These are phyloP conservation scores for Trypanosoma lewisi DNA, from an alignment of 208 protist species.

Conservation along the genomic window DNA sequence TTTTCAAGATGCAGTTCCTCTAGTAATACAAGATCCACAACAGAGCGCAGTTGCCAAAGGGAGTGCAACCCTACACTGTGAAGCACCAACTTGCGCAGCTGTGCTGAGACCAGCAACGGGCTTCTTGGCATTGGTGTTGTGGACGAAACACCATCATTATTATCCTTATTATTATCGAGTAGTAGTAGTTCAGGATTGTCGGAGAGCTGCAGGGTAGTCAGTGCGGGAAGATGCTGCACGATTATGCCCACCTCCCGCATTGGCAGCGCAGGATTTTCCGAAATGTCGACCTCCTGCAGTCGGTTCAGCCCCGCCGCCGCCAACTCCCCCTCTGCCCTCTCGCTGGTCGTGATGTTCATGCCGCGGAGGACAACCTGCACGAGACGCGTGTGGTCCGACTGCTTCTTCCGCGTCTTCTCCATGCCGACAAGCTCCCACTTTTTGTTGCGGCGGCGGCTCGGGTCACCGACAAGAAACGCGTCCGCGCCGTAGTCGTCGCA, in stretches of 20 bases:
- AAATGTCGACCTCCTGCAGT: conserved; percentile 74
- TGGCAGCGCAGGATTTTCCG: conserved; percentile 51
- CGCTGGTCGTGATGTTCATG: conserved; percentile 52
- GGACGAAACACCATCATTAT: neutral
- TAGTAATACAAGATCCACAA: conserved; percentile 53
- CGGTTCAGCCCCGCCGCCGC: conserved; percentile 39
- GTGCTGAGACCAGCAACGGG: conserved; percentile 32
- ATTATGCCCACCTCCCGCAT: conserved; percentile 56
- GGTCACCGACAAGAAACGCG: conserved; percentile 54
- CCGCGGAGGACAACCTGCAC: conserved; percentile 63
- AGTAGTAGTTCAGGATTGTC: conserved; percentile 46
- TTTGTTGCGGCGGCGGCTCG: conserved; percentile 34
- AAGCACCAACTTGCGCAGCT: conserved; percentile 72
- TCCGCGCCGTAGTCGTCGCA: conserved; percentile 27
- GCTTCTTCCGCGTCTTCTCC: conserved; percentile 57
- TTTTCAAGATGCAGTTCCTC: conserved; percentile 80
- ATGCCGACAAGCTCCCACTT: conserved; percentile 87
- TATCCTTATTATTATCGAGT: too few species aligned
- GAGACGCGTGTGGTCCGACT: conserved; percentile 58
- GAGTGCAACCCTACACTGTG: conserved; percentile 70
- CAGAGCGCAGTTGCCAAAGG: conserved; percentile 44
- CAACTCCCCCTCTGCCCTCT: conserved; percentile 39
- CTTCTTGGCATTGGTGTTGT: neutral
- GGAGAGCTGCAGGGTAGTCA: conserved; percentile 69
- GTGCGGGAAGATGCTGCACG: conserved; percentile 46